A percentile compares a stretch with the other conserved stretches of the same genome.
Evolutionary conservation across 805 yeast genomes (phyloP).

Genomic region (Ogataea philodendri): DNA sequence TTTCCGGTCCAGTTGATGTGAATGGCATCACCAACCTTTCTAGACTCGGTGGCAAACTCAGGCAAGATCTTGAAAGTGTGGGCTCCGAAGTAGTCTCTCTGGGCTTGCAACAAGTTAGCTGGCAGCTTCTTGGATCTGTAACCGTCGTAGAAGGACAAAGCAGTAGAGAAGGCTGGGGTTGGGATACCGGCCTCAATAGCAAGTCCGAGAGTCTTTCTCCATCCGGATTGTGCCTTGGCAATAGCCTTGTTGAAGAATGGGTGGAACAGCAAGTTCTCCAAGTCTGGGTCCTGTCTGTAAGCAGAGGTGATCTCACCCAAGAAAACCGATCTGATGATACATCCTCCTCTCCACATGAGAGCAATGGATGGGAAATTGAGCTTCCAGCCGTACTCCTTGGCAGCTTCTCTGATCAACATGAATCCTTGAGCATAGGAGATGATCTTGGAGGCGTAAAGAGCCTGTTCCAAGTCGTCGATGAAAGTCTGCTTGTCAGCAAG

Average conservation of each 20-base stretch:
- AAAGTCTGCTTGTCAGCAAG: constrained; percentile 77
- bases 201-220: constrained; percentile 85
- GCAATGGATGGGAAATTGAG: constrained; percentile 98
- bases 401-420: constrained; percentile 98
- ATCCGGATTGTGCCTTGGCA: constrained; percentile 88
- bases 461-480: constrained; percentile 94
- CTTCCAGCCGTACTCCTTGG: constrained; percentile 94
- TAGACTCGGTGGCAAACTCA: constrained; percentile 69
- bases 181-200: constrained; percentile 89
- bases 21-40: constrained; percentile 79
- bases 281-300: constrained; percentile 86
- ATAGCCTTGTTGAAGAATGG: constrained; percentile 92
- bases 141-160: constrained; percentile 97
- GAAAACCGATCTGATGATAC: constrained; percentile 98
- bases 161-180: constrained; percentile 96
- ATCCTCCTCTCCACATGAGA: constrained; percentile 99
- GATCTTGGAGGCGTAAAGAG: constrained; percentile 96
- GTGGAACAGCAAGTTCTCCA: constrained; percentile 94
- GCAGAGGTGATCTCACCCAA: constrained; percentile 96
- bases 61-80: constrained; percentile 97
- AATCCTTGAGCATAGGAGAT: constrained; percentile 99
- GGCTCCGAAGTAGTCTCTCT: constrained; percentile 99
- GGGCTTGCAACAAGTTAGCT: constrained; percentile 98
- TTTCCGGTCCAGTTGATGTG: constrained; percentile 99
- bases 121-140: constrained; percentile 95